Evolutionary conservation across 371 early-diverging fungal genomes (phyloP).

Genomic region (Rhizomucor pusillus): DNA sequence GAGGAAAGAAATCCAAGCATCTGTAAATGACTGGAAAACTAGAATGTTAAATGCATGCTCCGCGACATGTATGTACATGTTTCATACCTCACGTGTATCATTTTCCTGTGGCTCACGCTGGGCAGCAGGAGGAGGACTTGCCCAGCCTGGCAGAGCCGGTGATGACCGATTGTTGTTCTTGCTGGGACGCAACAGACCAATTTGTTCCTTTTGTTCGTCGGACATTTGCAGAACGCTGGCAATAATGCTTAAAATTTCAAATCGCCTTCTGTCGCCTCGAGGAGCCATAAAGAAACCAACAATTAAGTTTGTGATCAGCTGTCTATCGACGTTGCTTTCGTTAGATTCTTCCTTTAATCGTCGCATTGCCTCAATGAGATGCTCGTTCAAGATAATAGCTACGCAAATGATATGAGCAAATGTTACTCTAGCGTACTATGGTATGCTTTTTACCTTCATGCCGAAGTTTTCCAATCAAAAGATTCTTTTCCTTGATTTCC

Average conservation of each 20-base stretch:
- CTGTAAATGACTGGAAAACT: slow-evolving; percentile 69
- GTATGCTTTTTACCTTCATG: slow-evolving; percentile 65
- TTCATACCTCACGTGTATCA: slow-evolving; percentile 17
- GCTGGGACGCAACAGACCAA: slow-evolving; percentile 70
- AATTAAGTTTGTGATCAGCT: slow-evolving; percentile 81
- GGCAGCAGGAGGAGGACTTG: slow-evolving; percentile 16
- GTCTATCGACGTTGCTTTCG: slow-evolving; percentile 81
- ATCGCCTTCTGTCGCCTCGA: slow-evolving; percentile 85
- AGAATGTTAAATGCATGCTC: slow-evolving; percentile 3
- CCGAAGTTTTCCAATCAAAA: slow-evolving; percentile 74
- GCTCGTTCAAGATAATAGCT: slow-evolving; percentile 81
- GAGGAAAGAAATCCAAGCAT: slow-evolving; percentile 87
- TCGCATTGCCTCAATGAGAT: slow-evolving; percentile 83
- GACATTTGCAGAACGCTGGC: slow-evolving; percentile 81
- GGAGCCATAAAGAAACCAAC: slow-evolving; percentile 83
- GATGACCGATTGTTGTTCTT: slow-evolving; percentile 14
- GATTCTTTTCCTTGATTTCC: slow-evolving; percentile 74
- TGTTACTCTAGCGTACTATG: no score
- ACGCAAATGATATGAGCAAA: no score
- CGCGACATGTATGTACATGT: background rate
- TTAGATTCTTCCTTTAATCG: slow-evolving; percentile 74
- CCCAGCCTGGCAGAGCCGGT: slow-evolving; percentile 13
- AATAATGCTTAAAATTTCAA: slow-evolving; percentile 85
- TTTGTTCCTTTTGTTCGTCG: slow-evolving; percentile 85
- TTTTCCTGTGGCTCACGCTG: slow-evolving; percentile 29